Evolutionary conservation across 2,329 filamentous ascomycete genomes (phyloP).

Genomic region (Rachicladosporium sp.): DNA sequence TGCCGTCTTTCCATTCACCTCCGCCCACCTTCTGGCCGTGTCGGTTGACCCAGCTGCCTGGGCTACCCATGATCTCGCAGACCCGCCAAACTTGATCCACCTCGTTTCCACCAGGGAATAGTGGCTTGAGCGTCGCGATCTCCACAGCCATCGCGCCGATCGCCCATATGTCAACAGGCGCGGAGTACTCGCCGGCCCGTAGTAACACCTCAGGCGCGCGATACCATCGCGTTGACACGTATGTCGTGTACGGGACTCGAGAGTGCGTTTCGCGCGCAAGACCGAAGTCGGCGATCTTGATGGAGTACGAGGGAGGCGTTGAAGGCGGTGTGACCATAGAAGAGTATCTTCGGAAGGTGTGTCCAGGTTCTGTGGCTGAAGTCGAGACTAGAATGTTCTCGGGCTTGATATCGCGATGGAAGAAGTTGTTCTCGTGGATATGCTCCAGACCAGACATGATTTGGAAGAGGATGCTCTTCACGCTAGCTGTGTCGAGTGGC

Average conservation of each 20-base stretch:
- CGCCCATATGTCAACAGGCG: slow-evolving; percentile 97
- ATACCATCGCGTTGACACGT: slow-evolving; percentile 96
- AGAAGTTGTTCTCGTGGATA: slow-evolving; percentile 94
- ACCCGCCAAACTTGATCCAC: slow-evolving; percentile 98
- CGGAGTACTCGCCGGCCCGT: slow-evolving; percentile 90
- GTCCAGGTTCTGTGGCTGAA: slow-evolving; percentile 68
- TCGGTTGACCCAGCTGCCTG: slow-evolving; percentile 96
- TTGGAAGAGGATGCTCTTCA: slow-evolving; percentile 96
- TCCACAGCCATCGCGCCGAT: slow-evolving; percentile 98
- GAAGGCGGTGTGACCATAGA: slow-evolving; percentile 86
- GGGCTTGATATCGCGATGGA: slow-evolving; percentile 97
- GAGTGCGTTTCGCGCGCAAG: slow-evolving; percentile 96
- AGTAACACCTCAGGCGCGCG: slow-evolving; percentile 85
- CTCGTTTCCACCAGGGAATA: slow-evolving; percentile 96
- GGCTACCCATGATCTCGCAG: slow-evolving; percentile 98
- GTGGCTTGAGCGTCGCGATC: slow-evolving; percentile 86
- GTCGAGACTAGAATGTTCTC: slow-evolving; percentile 97
- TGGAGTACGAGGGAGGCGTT: slow-evolving; percentile 83
- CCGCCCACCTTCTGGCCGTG: slow-evolving; percentile 75
- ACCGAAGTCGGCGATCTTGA: slow-evolving; percentile 98
- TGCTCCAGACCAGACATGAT: slow-evolving; percentile 94
- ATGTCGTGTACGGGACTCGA: slow-evolving; percentile 91
- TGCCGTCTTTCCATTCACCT: slow-evolving; percentile 94
- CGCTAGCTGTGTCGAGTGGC: slow-evolving; percentile 72
- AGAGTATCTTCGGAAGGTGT: slow-evolving; percentile 86